phyloP scores from a whole-genome alignment of 2,329 filamentous ascomycete species.

The Nannizzia gypsea region DNA sequence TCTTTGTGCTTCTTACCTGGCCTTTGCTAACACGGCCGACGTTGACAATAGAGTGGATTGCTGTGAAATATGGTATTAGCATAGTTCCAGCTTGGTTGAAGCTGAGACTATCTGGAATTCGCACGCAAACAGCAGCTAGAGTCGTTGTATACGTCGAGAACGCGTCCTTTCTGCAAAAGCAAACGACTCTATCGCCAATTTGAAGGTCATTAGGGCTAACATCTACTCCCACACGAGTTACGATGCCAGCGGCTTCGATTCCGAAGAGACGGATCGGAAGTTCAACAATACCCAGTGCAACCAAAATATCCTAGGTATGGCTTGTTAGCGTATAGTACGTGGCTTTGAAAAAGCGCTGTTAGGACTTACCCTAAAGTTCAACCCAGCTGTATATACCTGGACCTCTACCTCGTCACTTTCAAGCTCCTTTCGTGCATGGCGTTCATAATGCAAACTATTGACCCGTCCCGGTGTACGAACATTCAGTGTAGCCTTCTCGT shows the following conservation, averaged over 20 bases:
- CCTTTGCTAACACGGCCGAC: slow-evolving; percentile 12
- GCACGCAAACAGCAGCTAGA: slow-evolving; percentile 5
- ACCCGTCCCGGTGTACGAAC: too few species aligned
- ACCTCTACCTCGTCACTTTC: too few species aligned
- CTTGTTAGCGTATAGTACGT: too few species aligned
- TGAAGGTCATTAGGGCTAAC: slow-evolving; percentile 6
- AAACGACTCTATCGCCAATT: slow-evolving; percentile 12
- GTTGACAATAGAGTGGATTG: slow-evolving; percentile 12
- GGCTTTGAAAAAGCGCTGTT: too few species aligned
- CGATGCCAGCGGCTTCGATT: slow-evolving; percentile 11
- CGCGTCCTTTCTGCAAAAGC: slow-evolving; percentile 1
- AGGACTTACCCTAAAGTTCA: too few species aligned
- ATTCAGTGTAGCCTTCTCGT: too few species aligned
- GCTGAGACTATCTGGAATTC: slow-evolving; percentile 13
- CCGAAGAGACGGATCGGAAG: not conserved
- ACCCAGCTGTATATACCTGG: too few species aligned
- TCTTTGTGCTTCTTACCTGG: not conserved
- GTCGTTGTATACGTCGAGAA: slow-evolving; percentile 3
- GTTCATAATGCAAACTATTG: too few species aligned
- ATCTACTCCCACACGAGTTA: slow-evolving; percentile 7
- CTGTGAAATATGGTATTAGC: slow-evolving; percentile 12
- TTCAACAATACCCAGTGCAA: not conserved
- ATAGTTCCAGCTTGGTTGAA: slow-evolving; percentile 15
- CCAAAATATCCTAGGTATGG: not conserved
- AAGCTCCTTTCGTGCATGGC: too few species aligned